These are phyloP conservation scores for Aspergillus bertholletiae DNA, from an alignment of 495 filamentous ascomycete genomes.

Conservation along the genomic window DNA sequence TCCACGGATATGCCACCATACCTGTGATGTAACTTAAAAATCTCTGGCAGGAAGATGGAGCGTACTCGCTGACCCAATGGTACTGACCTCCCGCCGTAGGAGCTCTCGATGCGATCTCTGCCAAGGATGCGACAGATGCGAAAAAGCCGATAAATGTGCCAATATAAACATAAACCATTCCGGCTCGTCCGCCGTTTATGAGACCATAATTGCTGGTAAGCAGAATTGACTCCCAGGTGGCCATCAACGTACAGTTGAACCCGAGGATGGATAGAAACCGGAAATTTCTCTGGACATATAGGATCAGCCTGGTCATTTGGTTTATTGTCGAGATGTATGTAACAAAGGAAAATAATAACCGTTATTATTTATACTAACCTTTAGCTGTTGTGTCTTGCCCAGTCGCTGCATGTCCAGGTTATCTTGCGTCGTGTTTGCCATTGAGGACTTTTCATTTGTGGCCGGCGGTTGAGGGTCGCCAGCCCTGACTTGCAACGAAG, in stretches of 20 bases:
- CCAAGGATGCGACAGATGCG: constrained; percentile 12
- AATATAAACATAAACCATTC: not conserved
- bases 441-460: too few relatives aligned
- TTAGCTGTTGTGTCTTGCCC: constrained; percentile 31
- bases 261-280: constrained; percentile 41
- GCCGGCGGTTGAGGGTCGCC: too few relatives aligned
- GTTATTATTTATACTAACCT: constrained; percentile 16
- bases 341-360: not conserved
- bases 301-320: constrained; percentile 3
- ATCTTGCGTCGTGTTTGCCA: constrained; percentile 20
- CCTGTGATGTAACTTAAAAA: constrained; percentile 33
- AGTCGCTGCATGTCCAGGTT: constrained; percentile 32
- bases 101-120: constrained; percentile 22
- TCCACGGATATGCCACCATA: too few relatives aligned
- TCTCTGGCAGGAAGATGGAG: constrained; percentile 30
- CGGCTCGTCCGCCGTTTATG: not conserved
- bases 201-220: constrained; percentile 1
- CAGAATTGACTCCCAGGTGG: constrained; percentile 40
- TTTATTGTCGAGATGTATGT: not conserved
- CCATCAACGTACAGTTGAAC: constrained; percentile 41
- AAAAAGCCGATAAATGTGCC: not conserved
- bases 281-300: constrained; percentile 30
- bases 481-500: too few relatives aligned
- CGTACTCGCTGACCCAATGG: not conserved
- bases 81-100: constrained; percentile 36